These are phyloP conservation scores for Colletotrichum incanum DNA, from an alignment of 2,329 filamentous ascomycete genomes.

Conservation along the genomic window DNA sequence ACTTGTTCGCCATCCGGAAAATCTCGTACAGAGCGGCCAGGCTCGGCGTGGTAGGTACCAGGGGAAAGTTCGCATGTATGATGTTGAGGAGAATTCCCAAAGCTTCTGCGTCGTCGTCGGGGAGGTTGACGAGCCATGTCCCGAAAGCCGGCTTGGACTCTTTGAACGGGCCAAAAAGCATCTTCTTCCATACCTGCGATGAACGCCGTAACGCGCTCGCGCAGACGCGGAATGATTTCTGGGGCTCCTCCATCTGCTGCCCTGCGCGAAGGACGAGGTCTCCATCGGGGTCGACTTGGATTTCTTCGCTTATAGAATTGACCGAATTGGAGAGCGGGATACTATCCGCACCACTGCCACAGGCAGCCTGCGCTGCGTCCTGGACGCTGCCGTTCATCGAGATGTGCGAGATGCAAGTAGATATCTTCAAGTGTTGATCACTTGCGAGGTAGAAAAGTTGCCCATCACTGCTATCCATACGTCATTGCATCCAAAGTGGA, in stretches of 20 bases:
- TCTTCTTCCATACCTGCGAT: constrained; percentile 33
- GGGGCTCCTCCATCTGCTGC: neutral
- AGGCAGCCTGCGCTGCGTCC: no score
- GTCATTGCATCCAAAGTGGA: constrained; percentile 7
- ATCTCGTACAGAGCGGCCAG: constrained; percentile 24
- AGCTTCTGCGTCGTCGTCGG: constrained; percentile 12
- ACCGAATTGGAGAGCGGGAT: neutral
- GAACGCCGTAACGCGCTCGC: constrained; percentile 26
- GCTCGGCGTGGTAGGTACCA: neutral
- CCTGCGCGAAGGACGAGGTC: constrained; percentile 24
- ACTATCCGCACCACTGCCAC: neutral
- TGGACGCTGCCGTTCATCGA: constrained; percentile 1
- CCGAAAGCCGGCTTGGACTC: constrained; percentile 36
- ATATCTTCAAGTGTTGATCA: neutral
- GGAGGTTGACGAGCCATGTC: constrained; percentile 17
- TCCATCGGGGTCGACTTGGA: constrained; percentile 23
- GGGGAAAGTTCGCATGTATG: constrained; percentile 16
- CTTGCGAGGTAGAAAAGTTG: neutral
- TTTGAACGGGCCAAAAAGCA: constrained; percentile 37
- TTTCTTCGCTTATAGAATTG: neutral
- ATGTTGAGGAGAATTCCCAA: constrained; percentile 17
- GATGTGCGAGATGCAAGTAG: neutral
- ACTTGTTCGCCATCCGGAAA: constrained; percentile 26
- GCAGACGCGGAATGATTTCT: constrained; percentile 30
- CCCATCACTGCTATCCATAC: neutral